Conservation (phyloP, 306 rosid species). For the Castanea crenata region DNA sequence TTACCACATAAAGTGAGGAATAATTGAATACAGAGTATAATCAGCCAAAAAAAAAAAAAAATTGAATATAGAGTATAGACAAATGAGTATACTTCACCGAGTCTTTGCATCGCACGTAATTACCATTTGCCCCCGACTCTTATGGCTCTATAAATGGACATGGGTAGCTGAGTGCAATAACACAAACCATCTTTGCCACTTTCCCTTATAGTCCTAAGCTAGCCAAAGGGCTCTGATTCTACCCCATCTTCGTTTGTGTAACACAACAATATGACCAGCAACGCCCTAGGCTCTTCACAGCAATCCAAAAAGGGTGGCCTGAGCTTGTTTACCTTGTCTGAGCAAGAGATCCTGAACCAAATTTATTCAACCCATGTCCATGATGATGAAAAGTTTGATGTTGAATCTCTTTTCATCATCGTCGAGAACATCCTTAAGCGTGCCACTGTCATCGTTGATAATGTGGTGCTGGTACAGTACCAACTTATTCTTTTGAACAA, state of each 20-base stretch:
- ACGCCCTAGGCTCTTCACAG: neutral
- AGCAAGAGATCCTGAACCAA: neutral
- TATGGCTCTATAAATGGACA: neutral
- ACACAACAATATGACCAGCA: neutral
- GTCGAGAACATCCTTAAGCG: slow-evolving; percentile 35
- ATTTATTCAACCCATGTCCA: slow-evolving; percentile 22
- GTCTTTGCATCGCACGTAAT: neutral
- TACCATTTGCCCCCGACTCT: neutral
- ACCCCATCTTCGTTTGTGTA: neutral
- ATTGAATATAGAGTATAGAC: no score
- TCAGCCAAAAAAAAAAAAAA: no score
- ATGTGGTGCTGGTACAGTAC: neutral
- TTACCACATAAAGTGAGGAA: no score
- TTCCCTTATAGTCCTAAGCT: neutral
- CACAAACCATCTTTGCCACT: neutral
- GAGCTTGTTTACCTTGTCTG: neutral
- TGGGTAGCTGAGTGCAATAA: neutral
- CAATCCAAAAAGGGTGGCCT: neutral
- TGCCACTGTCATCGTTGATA: slow-evolving; percentile 21
- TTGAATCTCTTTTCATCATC: slow-evolving; percentile 37
- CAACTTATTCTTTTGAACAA: no score
- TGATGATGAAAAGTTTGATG: slow-evolving; percentile 36
- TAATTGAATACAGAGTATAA: no score
- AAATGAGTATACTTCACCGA: neutral
- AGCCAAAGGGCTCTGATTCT: neutral